Evolutionary conservation across 1,139 yeast genomes (phyloP), one percentile per base, ranked within the genome.

Genomic region (Lodderomyces oxycetoniae): DNA sequence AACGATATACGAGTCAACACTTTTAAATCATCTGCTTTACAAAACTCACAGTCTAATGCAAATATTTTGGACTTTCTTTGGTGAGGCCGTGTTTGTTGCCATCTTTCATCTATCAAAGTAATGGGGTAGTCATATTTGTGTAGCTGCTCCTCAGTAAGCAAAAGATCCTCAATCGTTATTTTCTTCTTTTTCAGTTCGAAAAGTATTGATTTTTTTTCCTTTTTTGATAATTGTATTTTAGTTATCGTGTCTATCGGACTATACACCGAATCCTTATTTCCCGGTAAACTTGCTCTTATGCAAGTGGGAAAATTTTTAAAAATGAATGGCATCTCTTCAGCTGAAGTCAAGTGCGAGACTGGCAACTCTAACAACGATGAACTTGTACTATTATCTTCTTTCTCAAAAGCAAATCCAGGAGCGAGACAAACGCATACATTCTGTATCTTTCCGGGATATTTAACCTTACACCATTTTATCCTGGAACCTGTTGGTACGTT

Each of bases 1-100:
- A 91, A 48, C 1, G 96, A 84, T 1, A 86, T 77, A 38, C 97
- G 66, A 0, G 97, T 79, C 28, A 89, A 62, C 3, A 78, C 95
- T 31, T 71, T 67, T 0, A 86, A 87, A 2, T 51, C 44, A 0
- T 61, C 73, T 0, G 91, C 61, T 37, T 69, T 61, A 53, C 96
- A 87, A 85, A 91, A 91, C 57, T 91, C 98, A 61, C 98, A 91
- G 58, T 91, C 98, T 15, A 91, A 49, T 0, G 95, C 93, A 60
- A 74, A 86, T 0, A 83, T 77, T 35, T 67, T 77, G 3, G 81
- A 71, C 14, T 10, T 10, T 43, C 72, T 69, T 1, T 50, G 44
- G 14, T 21, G 23, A 14, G 31, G 31, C 8, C 16, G 20, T 0
- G 95, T 86, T 39, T 77, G 77, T 0, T 70, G 72, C 83, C 85